A percentile compares a stretch with the other conserved stretches of the same genome.
Evolutionary conservation across 1,139 yeast genomes (phyloP).

Genomic region (Saccharomyces hybrid): DNA sequence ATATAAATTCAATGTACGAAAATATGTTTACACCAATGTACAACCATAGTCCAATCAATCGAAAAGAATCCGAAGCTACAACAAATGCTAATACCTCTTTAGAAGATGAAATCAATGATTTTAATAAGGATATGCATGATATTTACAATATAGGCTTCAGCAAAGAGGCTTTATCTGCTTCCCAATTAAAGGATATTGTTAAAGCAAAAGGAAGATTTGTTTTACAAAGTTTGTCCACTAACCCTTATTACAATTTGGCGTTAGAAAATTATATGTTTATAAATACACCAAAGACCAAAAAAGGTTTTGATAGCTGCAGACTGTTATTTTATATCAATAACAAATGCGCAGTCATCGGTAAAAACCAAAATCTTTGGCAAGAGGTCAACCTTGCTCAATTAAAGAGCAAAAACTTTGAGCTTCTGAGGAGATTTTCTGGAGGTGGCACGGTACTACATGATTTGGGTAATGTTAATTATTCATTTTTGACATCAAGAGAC

Average conservation of each 20-base stretch:
- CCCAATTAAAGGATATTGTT: constrained; percentile 13
- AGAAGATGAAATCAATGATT: constrained; percentile 18
- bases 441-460: no score
- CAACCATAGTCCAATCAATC: neutral
- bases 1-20: constrained; percentile 24
- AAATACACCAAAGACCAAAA: constrained; percentile 42
- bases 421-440: constrained; percentile 50
- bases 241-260: constrained; percentile 75
- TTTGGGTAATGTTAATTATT: no score
- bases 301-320: constrained; percentile 36
- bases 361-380: constrained; percentile 91
- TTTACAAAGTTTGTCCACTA: constrained; percentile 32
- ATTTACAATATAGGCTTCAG: constrained; percentile 9
- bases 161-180: constrained; percentile 7
- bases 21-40: constrained; percentile 19
- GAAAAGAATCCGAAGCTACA: neutral
- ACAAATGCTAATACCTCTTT: neutral
- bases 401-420: constrained; percentile 48
- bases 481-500: no score
- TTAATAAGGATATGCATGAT: constrained; percentile 21
- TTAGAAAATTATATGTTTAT: constrained; percentile 72
- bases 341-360: constrained; percentile 90
- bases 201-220: constrained; percentile 21
- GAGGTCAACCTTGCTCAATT: constrained; percentile 67
- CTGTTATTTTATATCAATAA: constrained; percentile 67